Percentiles rank a stretch among this genome's conserved stretches.
Conservation (phyloP, 306 rosid species). For the Crataegus laevigata region DNA sequence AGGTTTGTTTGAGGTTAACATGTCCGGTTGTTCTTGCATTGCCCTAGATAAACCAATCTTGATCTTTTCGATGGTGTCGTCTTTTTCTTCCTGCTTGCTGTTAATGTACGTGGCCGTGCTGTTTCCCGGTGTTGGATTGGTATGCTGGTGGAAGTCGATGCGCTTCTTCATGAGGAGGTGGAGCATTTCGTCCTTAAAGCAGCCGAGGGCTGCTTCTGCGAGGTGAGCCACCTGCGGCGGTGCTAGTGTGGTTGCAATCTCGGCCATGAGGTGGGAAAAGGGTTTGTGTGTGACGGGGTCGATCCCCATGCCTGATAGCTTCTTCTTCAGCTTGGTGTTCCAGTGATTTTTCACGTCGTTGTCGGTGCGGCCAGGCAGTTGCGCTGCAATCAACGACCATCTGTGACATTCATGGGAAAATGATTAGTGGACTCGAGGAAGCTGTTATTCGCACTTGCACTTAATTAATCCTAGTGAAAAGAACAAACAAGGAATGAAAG, state of each 20-base stretch:
- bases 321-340: slow-evolving; percentile 76
- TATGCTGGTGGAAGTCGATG: slow-evolving; percentile 58
- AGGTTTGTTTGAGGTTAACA: slow-evolving; percentile 41
- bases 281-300: slow-evolving; percentile 84
- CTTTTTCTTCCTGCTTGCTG: slow-evolving; percentile 44
- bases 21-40: slow-evolving; percentile 59
- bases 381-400: slow-evolving; percentile 83
- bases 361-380: slow-evolving; percentile 73
- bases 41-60: slow-evolving; percentile 66
- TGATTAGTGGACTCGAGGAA: background rate
- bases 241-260: slow-evolving; percentile 76
- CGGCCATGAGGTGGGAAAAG: slow-evolving; percentile 80
- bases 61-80: slow-evolving; percentile 54
- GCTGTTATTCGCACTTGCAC: background rate
- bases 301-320: slow-evolving; percentile 69
- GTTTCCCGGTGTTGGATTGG: slow-evolving; percentile 27
- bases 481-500: background rate
- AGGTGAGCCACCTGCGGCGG: slow-evolving; percentile 75
- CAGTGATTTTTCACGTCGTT: slow-evolving; percentile 78
- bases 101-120: slow-evolving; percentile 31
- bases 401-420: slow-evolving; percentile 32
- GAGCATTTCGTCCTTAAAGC: slow-evolving; percentile 81
- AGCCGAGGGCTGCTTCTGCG: slow-evolving; percentile 84
- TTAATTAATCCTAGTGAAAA: no score
- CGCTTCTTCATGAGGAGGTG: slow-evolving; percentile 71